Evolutionary conservation across 129 eudicot genomes (phyloP).

Genomic region (Centella asiatica): DNA sequence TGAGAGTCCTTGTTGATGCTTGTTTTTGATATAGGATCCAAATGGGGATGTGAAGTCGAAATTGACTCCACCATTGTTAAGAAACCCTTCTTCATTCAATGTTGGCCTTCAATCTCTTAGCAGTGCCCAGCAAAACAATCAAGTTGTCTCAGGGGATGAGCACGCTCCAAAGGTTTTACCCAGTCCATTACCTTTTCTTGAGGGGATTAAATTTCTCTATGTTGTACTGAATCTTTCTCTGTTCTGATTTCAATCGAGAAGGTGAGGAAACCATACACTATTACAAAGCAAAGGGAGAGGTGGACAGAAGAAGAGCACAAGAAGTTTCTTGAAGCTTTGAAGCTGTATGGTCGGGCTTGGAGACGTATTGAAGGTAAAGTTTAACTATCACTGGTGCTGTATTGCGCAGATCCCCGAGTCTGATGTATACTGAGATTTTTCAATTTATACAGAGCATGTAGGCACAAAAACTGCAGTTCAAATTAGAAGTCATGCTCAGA

Average conservation of each 20-base stretch:
- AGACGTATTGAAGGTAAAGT: slow-evolving; percentile 64
- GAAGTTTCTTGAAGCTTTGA: slow-evolving; percentile 79
- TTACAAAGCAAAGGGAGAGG: slow-evolving; percentile 80
- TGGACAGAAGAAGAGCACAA: slow-evolving; percentile 96
- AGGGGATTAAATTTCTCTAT: background rate
- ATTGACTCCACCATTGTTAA: background rate
- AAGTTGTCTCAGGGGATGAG: slow-evolving; percentile 34
- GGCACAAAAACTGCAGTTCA: slow-evolving; percentile 97
- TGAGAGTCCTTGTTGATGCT: background rate
- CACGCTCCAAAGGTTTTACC: slow-evolving; percentile 49
- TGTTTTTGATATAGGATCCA: slow-evolving; percentile 24
- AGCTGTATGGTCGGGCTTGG: slow-evolving; percentile 88
- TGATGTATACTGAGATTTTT: slow-evolving; percentile 4
- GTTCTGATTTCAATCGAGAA: slow-evolving; percentile 8
- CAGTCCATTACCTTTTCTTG: background rate
- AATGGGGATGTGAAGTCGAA: slow-evolving; percentile 16
- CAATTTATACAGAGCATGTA: slow-evolving; percentile 64
- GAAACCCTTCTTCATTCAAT: slow-evolving; percentile 10
- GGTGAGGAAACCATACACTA: slow-evolving; percentile 86
- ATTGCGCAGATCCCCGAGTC: background rate
- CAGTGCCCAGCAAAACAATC: slow-evolving; percentile 24
- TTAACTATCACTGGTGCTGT: background rate
- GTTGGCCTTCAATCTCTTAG: background rate
- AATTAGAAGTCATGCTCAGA: slow-evolving; percentile 98
- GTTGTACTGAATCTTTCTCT: slow-evolving; percentile 5